These are phyloP conservation scores for Saturnispora sanitii DNA, from an alignment of 805 yeast species.

Conservation along the genomic window DNA sequence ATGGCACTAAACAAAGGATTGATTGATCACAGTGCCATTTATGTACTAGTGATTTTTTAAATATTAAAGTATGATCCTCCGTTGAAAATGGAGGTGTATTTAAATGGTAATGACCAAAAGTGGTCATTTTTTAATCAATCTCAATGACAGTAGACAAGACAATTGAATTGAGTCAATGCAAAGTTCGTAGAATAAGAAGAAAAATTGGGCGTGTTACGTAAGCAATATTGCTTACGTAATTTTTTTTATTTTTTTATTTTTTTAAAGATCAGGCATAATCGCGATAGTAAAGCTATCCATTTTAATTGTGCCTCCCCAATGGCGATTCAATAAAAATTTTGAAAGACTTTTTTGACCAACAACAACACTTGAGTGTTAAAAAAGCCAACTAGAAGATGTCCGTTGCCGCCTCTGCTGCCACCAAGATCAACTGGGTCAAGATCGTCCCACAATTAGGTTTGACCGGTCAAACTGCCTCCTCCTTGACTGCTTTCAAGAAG, in stretches of 20 bases:
- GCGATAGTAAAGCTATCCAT: not conserved
- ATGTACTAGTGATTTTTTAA: conserved; percentile 34
- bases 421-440: conserved; percentile 93
- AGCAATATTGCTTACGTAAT: too few species aligned
- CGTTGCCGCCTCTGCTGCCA: conserved; percentile 22
- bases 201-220: too few species aligned
- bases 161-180: too few species aligned
- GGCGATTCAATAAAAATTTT: not conserved
- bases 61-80: conserved; percentile 9
- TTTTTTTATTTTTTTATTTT: too few species aligned
- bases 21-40: conserved; percentile 69
- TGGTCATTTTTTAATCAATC: not conserved
- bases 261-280: not conserved
- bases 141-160: not conserved
- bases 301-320: conserved; percentile 4
- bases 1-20: conserved; percentile 59
- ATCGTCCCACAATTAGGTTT: conserved; percentile 81
- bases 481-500: conserved; percentile 85
- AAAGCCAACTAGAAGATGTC: conserved; percentile 8
- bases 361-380: not conserved
- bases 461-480: conserved; percentile 83
- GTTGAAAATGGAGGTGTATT: conserved; percentile 7
- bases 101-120: conserved; percentile 12
- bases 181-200: too few species aligned
- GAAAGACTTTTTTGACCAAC: not conserved